Percentiles rank a stretch among this genome's conserved stretches.
phyloP scores from a whole-genome alignment of 2,329 filamentous ascomycete species.

The Ophiostoma tasmaniense region DNA sequence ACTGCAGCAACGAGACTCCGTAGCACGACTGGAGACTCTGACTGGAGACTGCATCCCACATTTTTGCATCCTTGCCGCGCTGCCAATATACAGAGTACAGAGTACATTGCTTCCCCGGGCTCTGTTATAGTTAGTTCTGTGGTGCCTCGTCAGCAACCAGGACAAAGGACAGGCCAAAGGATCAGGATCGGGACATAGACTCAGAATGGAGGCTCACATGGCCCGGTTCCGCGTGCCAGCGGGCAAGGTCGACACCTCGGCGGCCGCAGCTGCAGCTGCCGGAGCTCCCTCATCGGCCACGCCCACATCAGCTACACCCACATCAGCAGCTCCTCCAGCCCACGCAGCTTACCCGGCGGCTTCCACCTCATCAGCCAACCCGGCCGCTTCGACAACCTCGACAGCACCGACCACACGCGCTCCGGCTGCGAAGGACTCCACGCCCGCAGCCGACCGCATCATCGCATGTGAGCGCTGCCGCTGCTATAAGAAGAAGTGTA shows the following conservation, averaged over 20 bases:
- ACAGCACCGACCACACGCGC: background rate
- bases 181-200: too few species aligned
- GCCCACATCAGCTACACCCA: background rate
- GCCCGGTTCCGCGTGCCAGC: conserved; percentile 9
- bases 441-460: background rate
- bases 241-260: background rate
- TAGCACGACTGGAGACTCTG: background rate
- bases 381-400: background rate
- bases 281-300: background rate
- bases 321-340: background rate
- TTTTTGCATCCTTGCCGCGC: background rate
- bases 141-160: background rate
- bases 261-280: background rate
- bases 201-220: conserved; percentile 9
- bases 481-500: conserved; percentile 36
- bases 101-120: background rate
- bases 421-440: background rate
- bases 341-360: background rate
- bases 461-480: conserved; percentile 17
- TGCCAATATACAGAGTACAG: background rate
- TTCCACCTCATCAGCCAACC: background rate
- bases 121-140: background rate
- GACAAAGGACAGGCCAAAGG: too few species aligned
- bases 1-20: background rate
- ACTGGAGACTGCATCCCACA: conserved; percentile 1